Evolutionary conservation across 176 grass and related monocot species (phyloP).

Genomic region (Phyllostachys edulis): DNA sequence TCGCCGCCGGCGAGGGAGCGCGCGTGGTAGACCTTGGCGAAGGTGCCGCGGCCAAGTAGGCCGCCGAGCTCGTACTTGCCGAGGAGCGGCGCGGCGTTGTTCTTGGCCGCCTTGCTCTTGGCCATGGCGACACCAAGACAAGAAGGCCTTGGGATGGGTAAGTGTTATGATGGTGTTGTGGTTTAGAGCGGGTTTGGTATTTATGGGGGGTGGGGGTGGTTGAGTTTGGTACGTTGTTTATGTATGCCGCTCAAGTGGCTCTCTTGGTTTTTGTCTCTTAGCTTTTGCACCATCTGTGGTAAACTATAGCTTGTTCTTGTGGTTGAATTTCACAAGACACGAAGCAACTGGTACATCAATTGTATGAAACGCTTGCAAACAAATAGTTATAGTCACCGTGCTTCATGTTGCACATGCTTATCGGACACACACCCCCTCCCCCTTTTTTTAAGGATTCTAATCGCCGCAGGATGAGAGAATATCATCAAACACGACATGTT

Average conservation of each 20-base stretch:
- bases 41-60: conserved; percentile 82
- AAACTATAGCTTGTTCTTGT: no score
- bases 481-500: no score
- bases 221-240: neutral
- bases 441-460: no score
- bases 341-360: no score
- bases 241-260: neutral
- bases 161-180: neutral
- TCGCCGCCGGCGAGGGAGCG: conserved; percentile 53
- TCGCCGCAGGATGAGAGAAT: no score
- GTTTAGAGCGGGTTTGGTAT: neutral
- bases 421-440: no score
- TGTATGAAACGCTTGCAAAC: no score
- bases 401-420: no score
- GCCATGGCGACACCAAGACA: conserved; percentile 28
- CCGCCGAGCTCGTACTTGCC: conserved; percentile 81
- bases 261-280: neutral
- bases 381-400: no score
- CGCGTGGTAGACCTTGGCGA: conserved; percentile 91
- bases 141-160: neutral
- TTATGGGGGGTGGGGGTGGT: conserved; percentile 24
- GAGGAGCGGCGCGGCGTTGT: conserved; percentile 55
- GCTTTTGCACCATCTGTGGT: neutral
- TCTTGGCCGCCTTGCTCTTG: conserved; percentile 33
- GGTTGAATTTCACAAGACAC: no score